Base-by-base conservation (phyloP, 306 rosid species). In the Lathyrus oleraceus region DNA sequence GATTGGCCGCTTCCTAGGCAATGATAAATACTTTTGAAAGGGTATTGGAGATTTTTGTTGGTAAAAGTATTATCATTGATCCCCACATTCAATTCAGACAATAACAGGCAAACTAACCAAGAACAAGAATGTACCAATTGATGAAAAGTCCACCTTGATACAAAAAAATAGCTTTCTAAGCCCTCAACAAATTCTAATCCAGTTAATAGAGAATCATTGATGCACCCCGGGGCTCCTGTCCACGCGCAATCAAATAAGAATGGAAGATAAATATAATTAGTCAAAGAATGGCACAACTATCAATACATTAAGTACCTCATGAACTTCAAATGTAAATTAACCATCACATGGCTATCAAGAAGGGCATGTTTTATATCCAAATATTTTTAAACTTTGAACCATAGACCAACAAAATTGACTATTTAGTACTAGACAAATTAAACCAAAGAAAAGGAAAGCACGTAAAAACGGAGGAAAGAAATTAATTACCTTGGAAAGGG, bases 211-310 rank as follows among this genome's bases (percentile, higher is more conserved):
- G 90, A 78, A 83, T 90, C 96, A 62, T 87, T 90, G 80, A 94
- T 64, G 87, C 91, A 87, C 62, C 97, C 97, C 21, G 98, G 97
- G 45, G 98, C 98, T 54, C 98, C 98, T 94, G 96, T 79, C 78
- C 80, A 76, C 61, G 44, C 43, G 47, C 65, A 36, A 28, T 19
- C 40, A 48, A 61, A 60, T 48, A 14, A 39, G 45, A 57, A 16
- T 5, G 43, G 43, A 3, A 42, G 42, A 30, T 61, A 45, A 53
- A 52, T 21, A 58, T 53, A 53, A 61, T 25, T 16, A 43, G 60
- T 61, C 38, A 60, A 28, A 59, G 74, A 68, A 56, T 27, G 23
- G 58, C 38, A 56, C 2, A 13, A 36, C 63, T 56, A 17, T 27
- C 47, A 19, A 74, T 14, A 62, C 30, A 58, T 59, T 40, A 42